Base-by-base conservation (phyloP, 2,329 filamentous ascomycete species). In the Microdochium nivale region DNA sequence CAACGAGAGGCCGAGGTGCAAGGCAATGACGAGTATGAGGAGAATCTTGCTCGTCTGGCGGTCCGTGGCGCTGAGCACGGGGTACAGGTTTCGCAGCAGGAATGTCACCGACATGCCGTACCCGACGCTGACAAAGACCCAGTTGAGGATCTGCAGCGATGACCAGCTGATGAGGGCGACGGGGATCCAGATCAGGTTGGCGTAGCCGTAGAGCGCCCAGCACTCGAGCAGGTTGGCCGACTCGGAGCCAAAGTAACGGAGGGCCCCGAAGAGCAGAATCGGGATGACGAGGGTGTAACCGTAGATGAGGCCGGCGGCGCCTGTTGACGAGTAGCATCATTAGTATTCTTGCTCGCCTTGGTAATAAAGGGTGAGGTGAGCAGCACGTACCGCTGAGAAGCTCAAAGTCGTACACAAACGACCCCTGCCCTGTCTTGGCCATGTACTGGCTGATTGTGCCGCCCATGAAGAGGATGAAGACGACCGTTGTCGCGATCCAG, bases 401-500 rank as follows among this genome's bases (percentile, higher is more conserved):
- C 59, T 79, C 84, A 62, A 99, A 99, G 65, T 97, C 90, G 69
- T 97, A 97, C 47, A 85, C 84, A 67, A 96, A 96, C 53, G 87
- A 83, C 23, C 81, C 79, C 51, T 81, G 79, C n/a, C 75, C 76
- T 44, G 80, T 80, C 24, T 78, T 78, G 25, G 87, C 82, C 49
- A 96, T 73, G 69, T 95, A 97, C 70, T 94, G 87, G 65, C 86
- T 95, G 58, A 99, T 96, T 0, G 94, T 97, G 13, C 94, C 94
- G 1, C 92, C 94, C 46, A 99, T 69, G 71, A 99, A 99, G 30
- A 99, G 73, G 54, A 99, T 97, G 56, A 99, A 80, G 13, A 99
- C 86, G 10, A 99, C 94, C 0, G 94, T 97, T 0, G 94, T 97
- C 10, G 94, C 94, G 71, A 99, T 97, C 94, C 94, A 99, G 66